These are phyloP conservation scores for Exophiala sp. DNA, from an alignment of 2,329 filamentous ascomycete species.

Conservation along the genomic window DNA sequence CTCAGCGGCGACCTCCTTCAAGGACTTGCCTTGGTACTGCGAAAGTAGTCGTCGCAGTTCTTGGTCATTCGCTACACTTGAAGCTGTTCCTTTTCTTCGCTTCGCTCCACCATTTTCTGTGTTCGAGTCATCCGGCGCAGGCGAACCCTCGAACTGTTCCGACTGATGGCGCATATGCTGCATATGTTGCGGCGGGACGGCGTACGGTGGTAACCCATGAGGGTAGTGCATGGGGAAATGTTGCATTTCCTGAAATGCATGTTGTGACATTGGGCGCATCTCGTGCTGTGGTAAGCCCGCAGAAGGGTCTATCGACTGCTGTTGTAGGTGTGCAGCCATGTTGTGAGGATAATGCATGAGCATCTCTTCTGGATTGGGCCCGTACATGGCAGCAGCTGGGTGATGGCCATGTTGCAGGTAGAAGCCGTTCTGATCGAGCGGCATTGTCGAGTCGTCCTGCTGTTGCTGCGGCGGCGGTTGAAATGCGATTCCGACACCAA, in stretches of 20 bases:
- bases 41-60: slow-evolving; percentile 44
- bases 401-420: slow-evolving; percentile 22
- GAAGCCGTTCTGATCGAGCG: slow-evolving; percentile 23
- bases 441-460: slow-evolving; percentile 18
- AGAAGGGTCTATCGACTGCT: slow-evolving; percentile 15
- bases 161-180: slow-evolving; percentile 30
- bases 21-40: slow-evolving; percentile 42
- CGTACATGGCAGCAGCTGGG: slow-evolving; percentile 16
- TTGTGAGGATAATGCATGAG: slow-evolving; percentile 25
- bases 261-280: slow-evolving; percentile 26
- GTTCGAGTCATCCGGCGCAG: slow-evolving; percentile 40
- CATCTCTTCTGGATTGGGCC: slow-evolving; percentile 22
- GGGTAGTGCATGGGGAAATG: slow-evolving; percentile 38
- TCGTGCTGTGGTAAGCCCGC: slow-evolving; percentile 22
- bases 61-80: slow-evolving; percentile 46
- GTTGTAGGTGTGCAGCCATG: slow-evolving; percentile 19
- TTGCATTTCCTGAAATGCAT: slow-evolving; percentile 28
- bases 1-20: slow-evolving; percentile 45
- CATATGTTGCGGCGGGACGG: slow-evolving; percentile 31
- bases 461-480: slow-evolving; percentile 29
- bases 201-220: slow-evolving; percentile 35
- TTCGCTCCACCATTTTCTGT: slow-evolving; percentile 36
- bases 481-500: slow-evolving; percentile 28
- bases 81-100: slow-evolving; percentile 43
- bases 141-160: slow-evolving; percentile 35